Base-by-base conservation (phyloP, 345 rosid genomes). In the Eutrema yunnanense region DNA sequence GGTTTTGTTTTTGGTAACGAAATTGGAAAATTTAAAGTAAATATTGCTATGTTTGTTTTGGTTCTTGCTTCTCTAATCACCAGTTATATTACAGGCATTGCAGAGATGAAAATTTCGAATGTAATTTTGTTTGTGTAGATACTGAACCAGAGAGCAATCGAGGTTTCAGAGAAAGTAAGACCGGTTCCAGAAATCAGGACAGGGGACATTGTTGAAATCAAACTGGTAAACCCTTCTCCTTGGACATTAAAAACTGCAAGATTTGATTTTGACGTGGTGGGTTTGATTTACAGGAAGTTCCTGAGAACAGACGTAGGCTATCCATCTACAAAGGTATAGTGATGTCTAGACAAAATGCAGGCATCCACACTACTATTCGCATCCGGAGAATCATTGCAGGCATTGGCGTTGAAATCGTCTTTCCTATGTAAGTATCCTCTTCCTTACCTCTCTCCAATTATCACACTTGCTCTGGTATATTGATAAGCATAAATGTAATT, bases 321-420 rank as follows among this genome's bases (percentile, higher is more conserved):
- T 84, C 98, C 2, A 76, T 83, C 52, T 94, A 89, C 86, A 91
- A 85, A 82, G 96, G 98, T 22, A 91, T 94, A 32, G 88, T 91
- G 30, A 94, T 91, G 22, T 85, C 89, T 22, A 91, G 81, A 81
- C 96, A 91, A 67, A 94, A 91, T 77, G 95, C 97, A 2, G 95
- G 96, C 26, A 88, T 91, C 82, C 96, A 91, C 77, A 86, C 91
- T 8, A 94, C 92, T 6, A 91, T 94, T 44, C 76, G 97, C 46
- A 83, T 91, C 65, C 82, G 95, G 59, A 86, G 97, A 82, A 88
- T 89, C 14, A 85, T 94, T 81, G 96, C 96, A 14, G 97, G 95
- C 30, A 65, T 65, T 9, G 88, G 95, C 34, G 90, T 86, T 43
- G 97, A 88, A 74, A 88, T 90, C n/a, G 89, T 85, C 37, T 87